Conservation (phyloP, 2,329 filamentous ascomycete species). For the Fusarium pseudoanthophilum region DNA sequence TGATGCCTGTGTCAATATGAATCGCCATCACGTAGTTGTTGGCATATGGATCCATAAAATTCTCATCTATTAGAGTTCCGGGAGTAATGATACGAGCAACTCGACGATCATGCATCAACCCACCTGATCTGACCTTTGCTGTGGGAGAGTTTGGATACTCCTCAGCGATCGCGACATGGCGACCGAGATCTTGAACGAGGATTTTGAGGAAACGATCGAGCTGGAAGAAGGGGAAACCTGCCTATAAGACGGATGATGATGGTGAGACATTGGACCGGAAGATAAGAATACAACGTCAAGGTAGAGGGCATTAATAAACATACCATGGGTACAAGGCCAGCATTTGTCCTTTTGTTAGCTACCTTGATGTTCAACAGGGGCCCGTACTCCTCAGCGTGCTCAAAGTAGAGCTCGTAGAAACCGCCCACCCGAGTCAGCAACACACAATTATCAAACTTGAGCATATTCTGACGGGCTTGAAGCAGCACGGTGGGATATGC, state of each 20-base stretch:
- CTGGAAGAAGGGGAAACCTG: conserved; percentile 93
- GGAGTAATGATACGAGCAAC: conserved; percentile 92
- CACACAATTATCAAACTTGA: conserved; percentile 89
- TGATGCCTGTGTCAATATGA: conserved; percentile 54
- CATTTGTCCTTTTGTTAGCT: conserved; percentile 80
- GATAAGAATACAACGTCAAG: conserved; percentile 1
- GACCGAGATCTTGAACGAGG: conserved; percentile 88
- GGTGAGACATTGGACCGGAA: conserved; percentile 28
- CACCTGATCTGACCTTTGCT: conserved; percentile 78
- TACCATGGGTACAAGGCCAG: conserved; percentile 87
- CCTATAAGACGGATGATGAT: conserved; percentile 58
- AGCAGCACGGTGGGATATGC: conserved; percentile 88
- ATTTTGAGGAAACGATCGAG: conserved; percentile 93
- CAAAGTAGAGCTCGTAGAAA: conserved; percentile 98
- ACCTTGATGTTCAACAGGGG: conserved; percentile 90
- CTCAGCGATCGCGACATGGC: conserved; percentile 93
- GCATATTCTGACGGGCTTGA: conserved; percentile 89
- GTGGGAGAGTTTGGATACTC: conserved; percentile 83
- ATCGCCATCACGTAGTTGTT: conserved; percentile 94
- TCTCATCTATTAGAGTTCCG: conserved; percentile 95
- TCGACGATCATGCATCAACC: conserved; percentile 83
- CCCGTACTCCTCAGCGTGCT: conserved; percentile 90
- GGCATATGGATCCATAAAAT: conserved; percentile 92
- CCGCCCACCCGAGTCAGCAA: conserved; percentile 91
- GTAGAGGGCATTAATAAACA: conserved; percentile 31